These are phyloP conservation scores for Primulina tabacum DNA, from an alignment of 257 asterid species.

Conservation along the genomic window DNA sequence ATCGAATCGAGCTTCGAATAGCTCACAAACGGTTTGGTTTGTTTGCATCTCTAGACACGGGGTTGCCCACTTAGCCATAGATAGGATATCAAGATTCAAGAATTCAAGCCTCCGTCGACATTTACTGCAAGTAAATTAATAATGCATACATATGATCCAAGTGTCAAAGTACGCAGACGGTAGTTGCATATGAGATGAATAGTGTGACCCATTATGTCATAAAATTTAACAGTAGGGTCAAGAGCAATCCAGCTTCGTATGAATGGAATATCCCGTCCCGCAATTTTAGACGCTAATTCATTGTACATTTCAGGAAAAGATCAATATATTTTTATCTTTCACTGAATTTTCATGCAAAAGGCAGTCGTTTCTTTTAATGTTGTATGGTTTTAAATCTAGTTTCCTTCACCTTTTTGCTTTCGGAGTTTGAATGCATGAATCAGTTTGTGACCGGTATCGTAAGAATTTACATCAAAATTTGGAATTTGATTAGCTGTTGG, in stretches of 20 bases:
- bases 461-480: no score
- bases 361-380: no score
- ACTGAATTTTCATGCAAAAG: no score
- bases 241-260: not conserved
- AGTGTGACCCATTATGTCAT: not conserved
- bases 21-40: no score
- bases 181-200: not conserved
- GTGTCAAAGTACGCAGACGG: not conserved
- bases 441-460: no score
- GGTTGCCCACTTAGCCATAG: constrained; percentile 18
- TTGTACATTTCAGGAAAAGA: not conserved
- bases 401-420: no score
- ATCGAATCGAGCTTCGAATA: no score
- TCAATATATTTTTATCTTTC: no score
- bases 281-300: not conserved
- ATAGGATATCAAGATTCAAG: constrained; percentile 17
- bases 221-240: not conserved
- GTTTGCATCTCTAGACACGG: no score
- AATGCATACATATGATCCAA: not conserved
- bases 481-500: no score
- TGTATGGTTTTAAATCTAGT: no score
- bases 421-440: no score
- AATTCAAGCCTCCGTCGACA: not conserved
- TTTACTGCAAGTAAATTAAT: not conserved
- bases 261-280: not conserved